These are phyloP conservation scores for Colletotrichum aenigma DNA, from an alignment of 2,329 filamentous ascomycete genomes.

Conservation along the genomic window DNA sequence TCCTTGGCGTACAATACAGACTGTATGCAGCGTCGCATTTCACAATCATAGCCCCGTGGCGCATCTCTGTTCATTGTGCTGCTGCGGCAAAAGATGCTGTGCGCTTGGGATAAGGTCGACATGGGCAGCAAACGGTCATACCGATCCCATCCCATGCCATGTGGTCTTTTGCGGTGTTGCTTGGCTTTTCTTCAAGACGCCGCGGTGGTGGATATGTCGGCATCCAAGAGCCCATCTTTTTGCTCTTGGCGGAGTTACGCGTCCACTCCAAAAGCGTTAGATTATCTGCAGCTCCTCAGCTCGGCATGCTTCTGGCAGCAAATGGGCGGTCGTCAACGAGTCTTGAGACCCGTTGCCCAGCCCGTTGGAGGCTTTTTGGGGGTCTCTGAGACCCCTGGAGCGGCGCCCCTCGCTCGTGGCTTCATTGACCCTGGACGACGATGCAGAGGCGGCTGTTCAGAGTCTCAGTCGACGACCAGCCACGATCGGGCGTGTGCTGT, in stretches of 20 bases:
- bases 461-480: not conserved
- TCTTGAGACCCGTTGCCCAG: conserved; percentile 15
- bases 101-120: not conserved
- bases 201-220: conserved; percentile 10
- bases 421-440: not conserved
- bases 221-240: conserved; percentile 3
- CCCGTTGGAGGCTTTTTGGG: not conserved
- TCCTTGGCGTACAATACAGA: not conserved
- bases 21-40: not conserved
- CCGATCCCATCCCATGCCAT: not conserved
- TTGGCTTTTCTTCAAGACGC: not conserved
- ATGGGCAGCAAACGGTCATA: not conserved
- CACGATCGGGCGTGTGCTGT: not conserved
- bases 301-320: conserved; percentile 7
- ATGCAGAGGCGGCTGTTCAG: not conserved
- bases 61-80: not conserved
- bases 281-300: conserved; percentile 18
- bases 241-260: conserved; percentile 21
- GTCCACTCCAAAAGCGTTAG: conserved; percentile 24
- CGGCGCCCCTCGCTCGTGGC: not conserved
- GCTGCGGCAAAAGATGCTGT: not conserved
- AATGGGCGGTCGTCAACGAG: not conserved
- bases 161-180: not conserved
- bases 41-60: not conserved
- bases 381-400: not conserved